phyloP scores from a whole-genome alignment of 768 basidiomycete species.

The Lactarius sanguifluus region DNA sequence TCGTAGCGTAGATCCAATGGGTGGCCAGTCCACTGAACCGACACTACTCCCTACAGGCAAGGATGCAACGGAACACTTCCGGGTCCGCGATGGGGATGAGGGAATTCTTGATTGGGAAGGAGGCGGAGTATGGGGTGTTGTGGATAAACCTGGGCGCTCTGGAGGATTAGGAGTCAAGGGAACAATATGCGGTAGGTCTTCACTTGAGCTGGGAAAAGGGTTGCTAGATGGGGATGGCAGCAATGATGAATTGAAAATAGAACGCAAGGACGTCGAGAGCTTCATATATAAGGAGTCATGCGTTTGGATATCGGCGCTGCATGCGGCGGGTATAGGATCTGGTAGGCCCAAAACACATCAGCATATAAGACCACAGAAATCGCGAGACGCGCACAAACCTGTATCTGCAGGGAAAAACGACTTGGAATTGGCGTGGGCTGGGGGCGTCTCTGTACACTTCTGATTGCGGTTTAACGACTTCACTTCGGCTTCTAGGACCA shows the following conservation, averaged over 20 bases:
- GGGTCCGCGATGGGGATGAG: neutral
- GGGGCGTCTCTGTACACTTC: neutral
- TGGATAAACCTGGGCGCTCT: neutral
- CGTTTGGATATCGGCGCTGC: neutral
- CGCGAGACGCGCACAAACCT: neutral
- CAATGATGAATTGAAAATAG: neutral
- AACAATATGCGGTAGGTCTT: neutral
- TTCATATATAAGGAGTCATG: conserved; percentile 12
- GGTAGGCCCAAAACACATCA: neutral
- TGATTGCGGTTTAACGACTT: neutral
- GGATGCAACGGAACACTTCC: neutral
- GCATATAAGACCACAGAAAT: neutral
- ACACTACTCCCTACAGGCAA: neutral
- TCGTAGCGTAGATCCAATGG: conserved; percentile 7
- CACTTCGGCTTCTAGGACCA: conserved; percentile 10
- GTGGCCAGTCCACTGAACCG: conserved; percentile 21
- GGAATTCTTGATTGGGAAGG: too few species aligned
- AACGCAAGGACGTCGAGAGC: neutral
- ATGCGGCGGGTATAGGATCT: neutral
- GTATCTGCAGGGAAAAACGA: neutral
- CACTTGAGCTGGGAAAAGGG: neutral
- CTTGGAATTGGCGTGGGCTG: neutral
- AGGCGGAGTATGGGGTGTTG: neutral
- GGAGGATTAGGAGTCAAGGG: neutral
- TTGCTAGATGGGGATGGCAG: neutral